Conservation (phyloP, 2,329 filamentous ascomycete genomes). For the Colletotrichum sojae region DNA sequence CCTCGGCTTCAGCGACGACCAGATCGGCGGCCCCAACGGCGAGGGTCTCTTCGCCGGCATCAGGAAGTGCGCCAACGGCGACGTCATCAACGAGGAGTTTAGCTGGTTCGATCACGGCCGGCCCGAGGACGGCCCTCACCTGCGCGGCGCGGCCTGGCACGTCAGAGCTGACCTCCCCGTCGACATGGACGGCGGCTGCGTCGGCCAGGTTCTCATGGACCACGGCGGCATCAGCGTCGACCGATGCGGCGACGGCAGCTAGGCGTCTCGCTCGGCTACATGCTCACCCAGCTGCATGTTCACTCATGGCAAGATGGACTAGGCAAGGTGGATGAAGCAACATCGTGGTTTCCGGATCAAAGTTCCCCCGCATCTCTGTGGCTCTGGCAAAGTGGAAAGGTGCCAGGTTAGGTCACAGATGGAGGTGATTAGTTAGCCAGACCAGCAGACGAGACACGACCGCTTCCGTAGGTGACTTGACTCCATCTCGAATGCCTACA, state of each 20-base stretch:
- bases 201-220: slow-evolving; percentile 8
- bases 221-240: slow-evolving; percentile 7
- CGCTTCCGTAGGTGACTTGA: no score
- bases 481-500: no score
- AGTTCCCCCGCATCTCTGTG: no score
- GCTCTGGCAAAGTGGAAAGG: no score
- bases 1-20: slow-evolving; percentile 15
- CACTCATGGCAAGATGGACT: no score
- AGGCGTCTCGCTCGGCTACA: not conserved
- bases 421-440: not conserved
- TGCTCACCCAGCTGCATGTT: not conserved
- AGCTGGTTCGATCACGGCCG: slow-evolving; percentile 11
- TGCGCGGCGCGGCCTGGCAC: slow-evolving; percentile 13
- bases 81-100: slow-evolving; percentile 3
- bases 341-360: no score
- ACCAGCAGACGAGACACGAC: not conserved
- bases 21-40: slow-evolving; percentile 23
- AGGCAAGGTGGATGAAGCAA: no score
- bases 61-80: slow-evolving; percentile 8
- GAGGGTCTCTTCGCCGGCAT: slow-evolving; percentile 8
- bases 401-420: not conserved
- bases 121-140: not conserved
- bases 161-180: slow-evolving; percentile 6
- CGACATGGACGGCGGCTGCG: slow-evolving; percentile 11
- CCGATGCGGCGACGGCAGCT: slow-evolving; percentile 1